Conservation (phyloP, 345 rosid species). For the Eutrema yunnanense region DNA sequence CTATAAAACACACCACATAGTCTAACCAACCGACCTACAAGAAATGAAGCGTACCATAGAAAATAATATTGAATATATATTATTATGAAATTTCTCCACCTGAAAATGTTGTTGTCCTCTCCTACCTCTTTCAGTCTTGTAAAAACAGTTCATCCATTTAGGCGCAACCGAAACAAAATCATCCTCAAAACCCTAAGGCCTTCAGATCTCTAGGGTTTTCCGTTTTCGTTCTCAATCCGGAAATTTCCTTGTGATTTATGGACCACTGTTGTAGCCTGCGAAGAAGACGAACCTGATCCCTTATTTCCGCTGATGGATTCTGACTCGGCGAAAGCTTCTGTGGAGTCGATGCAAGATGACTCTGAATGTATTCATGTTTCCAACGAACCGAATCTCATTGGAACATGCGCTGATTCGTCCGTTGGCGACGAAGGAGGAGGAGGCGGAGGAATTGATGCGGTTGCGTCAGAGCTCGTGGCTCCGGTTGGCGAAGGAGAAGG, state of each 20-base stretch:
- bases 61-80: not conserved
- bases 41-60: accelerated
- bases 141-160: not conserved
- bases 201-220: constrained; percentile 28
- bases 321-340: constrained; percentile 9
- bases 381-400: not conserved
- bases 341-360: constrained; percentile 13
- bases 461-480: not conserved
- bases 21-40: not conserved
- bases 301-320: constrained; percentile 14
- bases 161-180: not conserved
- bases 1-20: not conserved
- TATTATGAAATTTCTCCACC: not conserved
- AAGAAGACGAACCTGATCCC: constrained; percentile 23
- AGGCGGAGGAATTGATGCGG: not conserved
- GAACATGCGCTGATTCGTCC: not conserved
- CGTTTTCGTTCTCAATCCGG: not conserved
- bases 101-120: constrained; percentile 4
- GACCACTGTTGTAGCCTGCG: constrained; percentile 7
- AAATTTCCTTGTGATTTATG: constrained; percentile 10
- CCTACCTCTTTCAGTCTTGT: constrained; percentile 2
- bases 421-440: not conserved
- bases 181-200: constrained; percentile 22
- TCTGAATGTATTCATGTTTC: constrained; percentile 2
- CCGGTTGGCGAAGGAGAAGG: not conserved